phyloP scores from a whole-genome alignment of 805 yeast genomes.

The Yamadazyma sp. region DNA sequence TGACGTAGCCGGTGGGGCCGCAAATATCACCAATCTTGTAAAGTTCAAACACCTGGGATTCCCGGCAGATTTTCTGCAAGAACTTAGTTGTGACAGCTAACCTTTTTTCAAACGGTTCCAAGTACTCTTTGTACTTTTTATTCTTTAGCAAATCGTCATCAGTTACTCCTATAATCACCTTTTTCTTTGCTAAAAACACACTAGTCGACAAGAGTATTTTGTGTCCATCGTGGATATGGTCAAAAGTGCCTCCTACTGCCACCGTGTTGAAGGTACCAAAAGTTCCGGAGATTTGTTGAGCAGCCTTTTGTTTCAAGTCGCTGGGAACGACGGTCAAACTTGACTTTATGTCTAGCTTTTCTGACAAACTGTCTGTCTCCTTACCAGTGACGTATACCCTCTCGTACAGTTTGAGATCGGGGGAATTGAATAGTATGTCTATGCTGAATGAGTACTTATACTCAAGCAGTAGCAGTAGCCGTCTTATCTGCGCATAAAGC shows the following conservation, averaged over 20 bases:
- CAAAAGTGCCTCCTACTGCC: slow-evolving; percentile 96
- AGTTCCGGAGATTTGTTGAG: too few species aligned
- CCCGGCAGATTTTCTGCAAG: slow-evolving; percentile 30
- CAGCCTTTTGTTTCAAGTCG: too few species aligned
- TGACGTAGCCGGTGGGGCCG: slow-evolving; percentile 86
- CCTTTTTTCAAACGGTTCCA: slow-evolving; percentile 61
- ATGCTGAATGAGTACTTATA: slow-evolving; percentile 28
- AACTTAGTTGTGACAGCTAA: slow-evolving; percentile 48
- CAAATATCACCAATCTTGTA: slow-evolving; percentile 78
- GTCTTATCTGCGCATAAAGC: slow-evolving; percentile 30
- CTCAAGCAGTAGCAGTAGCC: slow-evolving; percentile 18
- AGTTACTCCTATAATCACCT: slow-evolving; percentile 80
- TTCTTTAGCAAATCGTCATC: slow-evolving; percentile 70
- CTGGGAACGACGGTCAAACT: too few species aligned
- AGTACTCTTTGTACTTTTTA: slow-evolving; percentile 66
- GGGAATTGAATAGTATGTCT: slow-evolving; percentile 28
- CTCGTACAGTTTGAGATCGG: not conserved
- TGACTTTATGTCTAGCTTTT: too few species aligned
- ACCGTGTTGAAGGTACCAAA: slow-evolving; percentile 17
- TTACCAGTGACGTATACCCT: too few species aligned
- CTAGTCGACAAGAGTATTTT: slow-evolving; percentile 77
- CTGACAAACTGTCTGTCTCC: too few species aligned
- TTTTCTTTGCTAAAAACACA: slow-evolving; percentile 53
- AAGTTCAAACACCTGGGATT: slow-evolving; percentile 52
- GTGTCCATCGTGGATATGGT: slow-evolving; percentile 95